Evolutionary conservation across 1,139 yeast genomes (phyloP), one percentile per base, ranked within the genome.

Genomic region (Blastobotrys capitulatus): DNA sequence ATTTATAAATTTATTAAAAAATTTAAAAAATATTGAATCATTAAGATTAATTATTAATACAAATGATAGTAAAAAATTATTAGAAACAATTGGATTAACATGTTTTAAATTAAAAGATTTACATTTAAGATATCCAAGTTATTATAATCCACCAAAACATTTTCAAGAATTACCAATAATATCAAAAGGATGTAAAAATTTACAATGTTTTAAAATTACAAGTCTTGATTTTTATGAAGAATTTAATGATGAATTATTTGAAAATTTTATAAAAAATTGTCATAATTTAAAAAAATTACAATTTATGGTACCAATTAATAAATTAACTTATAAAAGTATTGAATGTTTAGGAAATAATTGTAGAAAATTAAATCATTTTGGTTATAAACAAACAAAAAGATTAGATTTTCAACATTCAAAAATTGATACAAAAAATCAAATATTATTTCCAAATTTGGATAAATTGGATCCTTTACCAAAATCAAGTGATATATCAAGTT

Each of bases 341-440:
- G 42, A 39, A n/a, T 3, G 4, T 10, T 31, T 39, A 18, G 42
- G 42, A 2, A 15, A 5, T 18, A 39, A 7, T 32, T 39, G 42
- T 25, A 31, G 42, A 9, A 19, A 26, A 6, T 25, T 39, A 31
- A n/a, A 8, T 15, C n/a, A 18, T 25, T 39, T 39, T 19, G 9
- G 16, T 10, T 39, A 39, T 32, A 39, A 39, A 18, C 31, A 16
- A 32, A 22, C 31, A 3, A 31, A 31, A 18, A 31, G 42, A n/a
- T 15, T 39, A n/a, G 42, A 39, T n/a, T 39, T 39, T 25, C n/a
- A 39, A 20, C 42, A 39, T 16, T 22, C 32, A 20, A 22, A 19
- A 7, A 39, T 39, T 20, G 25, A 39, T n/a, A 39, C 42, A 3
- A 15, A 39, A 18, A 15, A 25, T 32, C 16, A 26, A 15, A 19